A percentile compares a stretch with the other conserved stretches of the same genome.
phyloP scores from a whole-genome alignment of 805 yeast genomes.

The Hanseniaspora thailandica region DNA sequence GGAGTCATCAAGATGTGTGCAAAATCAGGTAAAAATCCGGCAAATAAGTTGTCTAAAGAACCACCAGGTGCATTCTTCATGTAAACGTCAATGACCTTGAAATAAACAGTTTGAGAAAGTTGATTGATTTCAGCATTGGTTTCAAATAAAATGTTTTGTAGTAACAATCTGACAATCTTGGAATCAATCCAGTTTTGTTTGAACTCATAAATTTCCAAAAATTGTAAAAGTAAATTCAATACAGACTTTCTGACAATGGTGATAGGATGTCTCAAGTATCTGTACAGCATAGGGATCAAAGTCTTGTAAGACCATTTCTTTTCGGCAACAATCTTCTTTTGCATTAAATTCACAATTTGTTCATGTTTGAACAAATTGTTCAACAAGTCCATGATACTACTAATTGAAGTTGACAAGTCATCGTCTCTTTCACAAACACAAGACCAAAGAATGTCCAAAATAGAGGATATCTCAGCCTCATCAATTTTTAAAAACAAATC shows the following conservation, averaged over 20 bases:
- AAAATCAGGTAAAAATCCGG: conserved; percentile 47
- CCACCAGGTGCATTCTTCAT: conserved; percentile 22
- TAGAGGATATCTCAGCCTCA: conserved; percentile 34
- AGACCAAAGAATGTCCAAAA: conserved; percentile 74
- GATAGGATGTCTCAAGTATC: conserved; percentile 87
- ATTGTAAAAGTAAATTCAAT: conserved; percentile 64
- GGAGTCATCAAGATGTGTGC: conserved; percentile 76
- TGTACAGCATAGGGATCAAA: conserved; percentile 82
- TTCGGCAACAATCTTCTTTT: conserved; percentile 37
- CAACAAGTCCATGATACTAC: conserved; percentile 87
- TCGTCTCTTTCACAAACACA: conserved; percentile 75
- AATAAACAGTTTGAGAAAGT: conserved; percentile 53
- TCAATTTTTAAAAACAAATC: conserved; percentile 66
- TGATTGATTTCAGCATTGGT: conserved; percentile 65
- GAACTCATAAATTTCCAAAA: conserved; percentile 47
- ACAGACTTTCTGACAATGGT: conserved; percentile 84
- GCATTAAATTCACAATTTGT: conserved; percentile 63
- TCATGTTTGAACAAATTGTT: conserved; percentile 77
- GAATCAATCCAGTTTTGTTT: conserved; percentile 67
- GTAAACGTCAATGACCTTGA: conserved; percentile 41
- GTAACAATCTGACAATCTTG: conserved; percentile 58
- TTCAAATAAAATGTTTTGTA: conserved; percentile 80
- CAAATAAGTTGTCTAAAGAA: conserved; percentile 37
- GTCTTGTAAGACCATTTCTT: conserved; percentile 51
- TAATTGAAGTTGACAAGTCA: conserved; percentile 88